Percentiles rank a stretch among this genome's conserved stretches.
Conservation (phyloP, 2,329 filamentous ascomycete genomes). For the Decorospora gaudefroyi region DNA sequence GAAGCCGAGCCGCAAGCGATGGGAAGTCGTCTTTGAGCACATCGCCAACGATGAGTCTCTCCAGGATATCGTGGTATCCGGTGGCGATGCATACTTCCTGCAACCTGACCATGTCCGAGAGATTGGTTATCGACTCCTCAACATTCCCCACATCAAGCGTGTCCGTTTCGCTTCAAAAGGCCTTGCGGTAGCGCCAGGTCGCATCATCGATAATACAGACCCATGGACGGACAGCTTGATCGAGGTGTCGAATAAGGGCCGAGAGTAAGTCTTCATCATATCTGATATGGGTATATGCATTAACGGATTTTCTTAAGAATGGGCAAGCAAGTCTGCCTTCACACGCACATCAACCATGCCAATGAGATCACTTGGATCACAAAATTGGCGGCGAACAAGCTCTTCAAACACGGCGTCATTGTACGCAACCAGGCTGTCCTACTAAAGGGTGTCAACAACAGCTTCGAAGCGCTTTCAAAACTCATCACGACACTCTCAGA, state of each 20-base stretch:
- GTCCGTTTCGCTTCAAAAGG: conserved; percentile 67
- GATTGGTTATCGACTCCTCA: conserved; percentile 60
- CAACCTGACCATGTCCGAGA: conserved; percentile 56
- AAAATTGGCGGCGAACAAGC: conserved; percentile 55
- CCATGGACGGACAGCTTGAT: conserved; percentile 60
- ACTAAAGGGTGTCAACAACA: conserved; percentile 63
- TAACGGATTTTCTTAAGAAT: conserved; percentile 22
- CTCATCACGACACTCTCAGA: conserved; percentile 61
- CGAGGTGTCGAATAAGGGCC: conserved; percentile 57
- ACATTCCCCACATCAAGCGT: conserved; percentile 62
- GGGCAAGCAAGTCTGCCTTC: conserved; percentile 65
- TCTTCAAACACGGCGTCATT: conserved; percentile 58
- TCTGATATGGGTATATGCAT: neutral
- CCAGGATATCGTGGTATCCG: conserved; percentile 65
- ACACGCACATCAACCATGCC: conserved; percentile 69
- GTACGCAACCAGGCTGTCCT: conserved; percentile 66
- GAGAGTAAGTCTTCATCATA: conserved; percentile 29
- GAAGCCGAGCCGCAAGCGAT: conserved; percentile 53
- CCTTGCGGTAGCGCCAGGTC: conserved; percentile 61
- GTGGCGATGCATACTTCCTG: conserved; percentile 65
- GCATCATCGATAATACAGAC: conserved; percentile 59
- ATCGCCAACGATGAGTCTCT: conserved; percentile 58
- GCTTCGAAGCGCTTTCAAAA: conserved; percentile 56
- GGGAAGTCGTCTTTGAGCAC: conserved; percentile 62
- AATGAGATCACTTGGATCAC: conserved; percentile 66